phyloP scores from a whole-genome alignment of 257 asterid species.

The Verbascum thapsus region DNA sequence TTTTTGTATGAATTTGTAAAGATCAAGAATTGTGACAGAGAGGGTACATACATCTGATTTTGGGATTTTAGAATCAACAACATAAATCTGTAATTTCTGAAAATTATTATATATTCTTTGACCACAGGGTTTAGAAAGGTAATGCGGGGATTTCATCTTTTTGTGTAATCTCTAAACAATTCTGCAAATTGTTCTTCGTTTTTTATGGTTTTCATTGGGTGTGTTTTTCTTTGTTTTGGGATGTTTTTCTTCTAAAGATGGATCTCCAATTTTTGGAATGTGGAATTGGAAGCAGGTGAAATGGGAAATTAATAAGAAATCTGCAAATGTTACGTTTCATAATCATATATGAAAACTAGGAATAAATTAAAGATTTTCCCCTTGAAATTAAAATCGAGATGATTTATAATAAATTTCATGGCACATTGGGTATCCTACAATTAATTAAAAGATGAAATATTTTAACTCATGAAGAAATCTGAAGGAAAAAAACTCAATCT shows the following conservation, averaged over 20 bases:
- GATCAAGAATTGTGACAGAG: slow-evolving; percentile 25
- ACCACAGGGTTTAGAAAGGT: slow-evolving; percentile 32
- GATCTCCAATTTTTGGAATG: background rate
- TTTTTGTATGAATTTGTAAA: slow-evolving; percentile 2
- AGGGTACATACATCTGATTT: background rate
- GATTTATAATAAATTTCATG: too few species aligned
- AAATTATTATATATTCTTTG: background rate
- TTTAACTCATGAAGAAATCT: too few species aligned
- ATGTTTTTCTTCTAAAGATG: background rate
- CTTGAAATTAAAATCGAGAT: too few species aligned
- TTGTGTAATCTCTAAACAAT: background rate
- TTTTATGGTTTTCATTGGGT: background rate
- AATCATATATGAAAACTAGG: too few species aligned
- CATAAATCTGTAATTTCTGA: background rate
- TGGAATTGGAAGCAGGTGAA: background rate
- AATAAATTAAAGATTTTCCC: too few species aligned
- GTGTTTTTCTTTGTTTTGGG: background rate
- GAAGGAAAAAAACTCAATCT: too few species aligned
- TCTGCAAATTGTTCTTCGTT: background rate
- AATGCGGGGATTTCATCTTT: background rate
- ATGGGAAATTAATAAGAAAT: too few species aligned
- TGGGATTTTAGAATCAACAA: slow-evolving; percentile 17
- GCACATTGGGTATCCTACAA: too few species aligned
- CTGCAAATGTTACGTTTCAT: too few species aligned
- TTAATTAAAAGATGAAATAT: too few species aligned